Evolutionary conservation across 176 grass and related monocot genomes (phyloP).

Genomic region (Themeda triandra): DNA sequence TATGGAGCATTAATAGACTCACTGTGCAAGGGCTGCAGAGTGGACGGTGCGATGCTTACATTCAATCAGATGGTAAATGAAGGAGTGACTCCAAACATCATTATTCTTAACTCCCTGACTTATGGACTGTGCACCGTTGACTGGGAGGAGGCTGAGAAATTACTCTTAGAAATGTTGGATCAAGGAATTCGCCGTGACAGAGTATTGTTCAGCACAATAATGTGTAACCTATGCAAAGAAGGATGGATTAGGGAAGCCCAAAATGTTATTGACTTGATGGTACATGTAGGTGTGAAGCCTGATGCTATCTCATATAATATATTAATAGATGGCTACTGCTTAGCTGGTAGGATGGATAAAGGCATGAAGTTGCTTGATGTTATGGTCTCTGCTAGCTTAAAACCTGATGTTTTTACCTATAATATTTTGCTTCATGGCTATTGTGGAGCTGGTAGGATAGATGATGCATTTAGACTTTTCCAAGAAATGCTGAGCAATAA

Average conservation of each 20-base stretch:
- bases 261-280: not conserved
- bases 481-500: not conserved
- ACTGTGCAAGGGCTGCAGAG: not conserved
- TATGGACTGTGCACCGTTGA: not conserved
- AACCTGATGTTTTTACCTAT: not conserved
- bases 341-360: not conserved
- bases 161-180: conserved; percentile 8
- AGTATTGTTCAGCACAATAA: not conserved
- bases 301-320: conserved; percentile 17
- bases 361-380: not conserved
- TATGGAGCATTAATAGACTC: conserved; percentile 3
- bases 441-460: not conserved
- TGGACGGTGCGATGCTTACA: not conserved
- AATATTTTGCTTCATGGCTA: not conserved
- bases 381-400: not conserved
- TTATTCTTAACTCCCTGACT: not conserved
- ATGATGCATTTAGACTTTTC: not conserved
- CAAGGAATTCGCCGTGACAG: not conserved
- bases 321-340: not conserved
- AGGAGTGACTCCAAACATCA: not conserved
- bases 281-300: not conserved
- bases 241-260: not conserved
- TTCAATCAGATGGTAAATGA: conserved; percentile 2
- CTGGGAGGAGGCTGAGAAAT: conserved; percentile 17
- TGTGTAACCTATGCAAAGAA: conserved; percentile 1